Percentiles rank a stretch among this genome's conserved stretches.
Conservation (phyloP, 2,329 filamentous ascomycete genomes). For the Biscogniauxia sp. region DNA sequence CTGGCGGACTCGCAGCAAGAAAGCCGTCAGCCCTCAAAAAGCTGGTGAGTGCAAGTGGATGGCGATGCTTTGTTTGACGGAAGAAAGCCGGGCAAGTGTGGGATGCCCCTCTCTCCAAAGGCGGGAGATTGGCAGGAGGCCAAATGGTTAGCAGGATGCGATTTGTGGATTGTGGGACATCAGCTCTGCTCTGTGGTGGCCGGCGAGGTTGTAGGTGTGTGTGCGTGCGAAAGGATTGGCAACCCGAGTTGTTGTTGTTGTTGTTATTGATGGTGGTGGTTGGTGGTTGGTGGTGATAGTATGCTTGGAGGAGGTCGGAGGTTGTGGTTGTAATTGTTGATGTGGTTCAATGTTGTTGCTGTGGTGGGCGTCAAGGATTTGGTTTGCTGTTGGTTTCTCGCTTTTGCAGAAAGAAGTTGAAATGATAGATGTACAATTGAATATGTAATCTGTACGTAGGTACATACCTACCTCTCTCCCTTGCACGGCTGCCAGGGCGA, state of each 20-base stretch:
- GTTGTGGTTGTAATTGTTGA: too few species aligned
- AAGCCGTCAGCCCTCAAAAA: background rate
- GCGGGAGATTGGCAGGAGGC: conserved; percentile 10
- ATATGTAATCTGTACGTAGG: background rate
- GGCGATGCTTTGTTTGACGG: conserved; percentile 9
- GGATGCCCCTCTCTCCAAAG: conserved; percentile 10
- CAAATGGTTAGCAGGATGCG: background rate
- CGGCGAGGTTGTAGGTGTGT: background rate
- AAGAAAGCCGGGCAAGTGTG: conserved; percentile 6
- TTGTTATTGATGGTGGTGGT: background rate
- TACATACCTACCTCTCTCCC: too few species aligned
- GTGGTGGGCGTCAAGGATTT: background rate
- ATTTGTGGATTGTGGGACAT: background rate
- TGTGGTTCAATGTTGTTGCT: too few species aligned
- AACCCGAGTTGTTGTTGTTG: background rate
- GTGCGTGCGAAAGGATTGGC: background rate
- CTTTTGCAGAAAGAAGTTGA: conserved; percentile 1
- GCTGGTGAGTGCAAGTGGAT: background rate
- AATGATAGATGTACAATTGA: background rate
- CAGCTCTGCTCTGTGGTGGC: conserved; percentile 1
- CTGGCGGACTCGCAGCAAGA: background rate
- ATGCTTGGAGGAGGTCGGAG: background rate
- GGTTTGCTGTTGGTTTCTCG: conserved; percentile 2
- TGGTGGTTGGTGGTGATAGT: too few species aligned
- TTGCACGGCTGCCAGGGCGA: too few species aligned